Evolutionary conservation across 805 yeast genomes (phyloP).

Genomic region (Cyberlindnera suaveolens): DNA sequence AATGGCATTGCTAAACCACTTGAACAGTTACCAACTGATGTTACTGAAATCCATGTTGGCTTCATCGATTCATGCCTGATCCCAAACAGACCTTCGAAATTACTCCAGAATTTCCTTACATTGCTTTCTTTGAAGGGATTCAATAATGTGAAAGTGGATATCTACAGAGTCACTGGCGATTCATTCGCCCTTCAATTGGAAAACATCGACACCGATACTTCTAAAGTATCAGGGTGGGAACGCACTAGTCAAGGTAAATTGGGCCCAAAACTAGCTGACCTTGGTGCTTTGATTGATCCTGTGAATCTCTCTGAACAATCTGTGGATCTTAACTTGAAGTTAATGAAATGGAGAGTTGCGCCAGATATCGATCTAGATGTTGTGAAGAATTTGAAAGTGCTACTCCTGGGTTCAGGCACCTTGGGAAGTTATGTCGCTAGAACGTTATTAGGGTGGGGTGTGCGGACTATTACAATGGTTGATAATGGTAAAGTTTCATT

Average conservation of each 20-base stretch:
- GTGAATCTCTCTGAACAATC: constrained; percentile 81
- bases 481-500: constrained; percentile 87
- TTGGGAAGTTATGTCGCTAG: constrained; percentile 89
- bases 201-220: constrained; percentile 8
- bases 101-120: constrained; percentile 53
- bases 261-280: constrained; percentile 77
- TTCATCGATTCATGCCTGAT: constrained; percentile 35
- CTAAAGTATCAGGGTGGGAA: constrained; percentile 82
- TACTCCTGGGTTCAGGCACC: constrained; percentile 94
- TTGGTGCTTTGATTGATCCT: constrained; percentile 80
- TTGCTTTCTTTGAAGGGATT: constrained; percentile 33
- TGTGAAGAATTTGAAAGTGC: constrained; percentile 53
- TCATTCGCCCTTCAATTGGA: constrained; percentile 26
- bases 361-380: constrained; percentile 71
- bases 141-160: constrained; percentile 29
- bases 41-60: constrained; percentile 23
- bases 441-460: constrained; percentile 92
- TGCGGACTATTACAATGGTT: constrained; percentile 74
- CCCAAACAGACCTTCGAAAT: constrained; percentile 39
- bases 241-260: constrained; percentile 65
- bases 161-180: constrained; percentile 31
- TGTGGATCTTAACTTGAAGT: constrained; percentile 79
- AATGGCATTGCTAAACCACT: constrained; percentile 12
- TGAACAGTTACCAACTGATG: constrained; percentile 10
- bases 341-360: constrained; percentile 96